A percentile compares a stretch with the other conserved stretches of the same genome.
Conservation (phyloP, 179 eudicot genomes). For the Carnegiea gigantea region DNA sequence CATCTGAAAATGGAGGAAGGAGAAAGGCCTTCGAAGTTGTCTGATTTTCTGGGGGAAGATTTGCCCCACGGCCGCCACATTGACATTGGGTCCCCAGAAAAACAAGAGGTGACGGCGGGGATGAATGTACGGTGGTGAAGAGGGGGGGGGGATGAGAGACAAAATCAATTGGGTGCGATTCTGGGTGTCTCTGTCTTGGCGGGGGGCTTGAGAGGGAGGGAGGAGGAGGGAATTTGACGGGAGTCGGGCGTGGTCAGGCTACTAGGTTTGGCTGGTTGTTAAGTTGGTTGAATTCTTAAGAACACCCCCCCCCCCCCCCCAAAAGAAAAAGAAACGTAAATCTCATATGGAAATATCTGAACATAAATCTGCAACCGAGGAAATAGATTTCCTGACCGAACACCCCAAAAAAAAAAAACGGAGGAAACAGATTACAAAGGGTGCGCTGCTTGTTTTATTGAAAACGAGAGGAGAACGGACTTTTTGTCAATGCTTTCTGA, state of each 20-base stretch:
- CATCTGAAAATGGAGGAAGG: slow-evolving; percentile 38
- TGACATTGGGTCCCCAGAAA: slow-evolving; percentile 7
- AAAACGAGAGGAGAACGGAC: no score
- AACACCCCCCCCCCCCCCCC: no score
- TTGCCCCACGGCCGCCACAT: slow-evolving; percentile 67
- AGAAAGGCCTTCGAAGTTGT: slow-evolving; percentile 1
- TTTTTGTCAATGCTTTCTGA: no score
- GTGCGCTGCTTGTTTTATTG: no score
- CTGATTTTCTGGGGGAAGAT: slow-evolving; percentile 23
- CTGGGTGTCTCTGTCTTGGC: no score
- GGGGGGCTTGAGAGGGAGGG: background rate
- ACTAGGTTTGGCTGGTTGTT: slow-evolving; percentile 23
- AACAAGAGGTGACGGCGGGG: background rate
- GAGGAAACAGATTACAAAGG: no score
- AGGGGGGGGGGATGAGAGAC: background rate
- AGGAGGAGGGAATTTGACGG: background rate
- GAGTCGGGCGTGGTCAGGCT: background rate
- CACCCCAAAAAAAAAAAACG: no score
- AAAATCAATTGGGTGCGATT: no score
- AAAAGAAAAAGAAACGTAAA: no score
- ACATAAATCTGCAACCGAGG: no score
- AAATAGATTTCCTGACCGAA: no score
- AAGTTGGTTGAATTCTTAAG: slow-evolving; percentile 20
- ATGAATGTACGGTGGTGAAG: background rate
- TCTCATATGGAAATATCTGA: no score